Percentiles rank a stretch among this genome's conserved stretches.
Conservation (phyloP, 306 rosid genomes). For the Vachellia collinsii region DNA sequence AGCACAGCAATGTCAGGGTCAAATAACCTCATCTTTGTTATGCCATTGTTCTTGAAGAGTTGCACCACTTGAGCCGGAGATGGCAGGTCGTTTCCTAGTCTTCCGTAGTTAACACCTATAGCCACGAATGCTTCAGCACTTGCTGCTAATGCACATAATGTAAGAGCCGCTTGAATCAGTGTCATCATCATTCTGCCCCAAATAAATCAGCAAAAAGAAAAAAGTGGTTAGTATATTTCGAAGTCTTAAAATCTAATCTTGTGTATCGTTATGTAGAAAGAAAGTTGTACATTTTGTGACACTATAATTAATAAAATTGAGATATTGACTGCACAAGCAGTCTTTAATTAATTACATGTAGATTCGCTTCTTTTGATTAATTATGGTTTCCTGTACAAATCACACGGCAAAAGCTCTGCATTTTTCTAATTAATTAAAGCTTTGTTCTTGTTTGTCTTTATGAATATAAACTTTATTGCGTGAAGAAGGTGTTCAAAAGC, state of each 20-base stretch:
- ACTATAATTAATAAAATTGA: not conserved
- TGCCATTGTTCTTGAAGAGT: slow-evolving; percentile 18
- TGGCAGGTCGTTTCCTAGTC: slow-evolving; percentile 40
- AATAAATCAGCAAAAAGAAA: not conserved
- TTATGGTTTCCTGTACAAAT: not conserved
- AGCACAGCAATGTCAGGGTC: slow-evolving; percentile 22
- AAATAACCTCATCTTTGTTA: slow-evolving; percentile 35
- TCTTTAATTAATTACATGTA: not conserved
- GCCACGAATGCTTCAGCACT: not conserved
- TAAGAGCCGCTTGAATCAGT: not conserved
- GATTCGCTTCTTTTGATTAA: not conserved
- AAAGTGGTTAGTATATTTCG: not conserved
- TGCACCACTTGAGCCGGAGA: slow-evolving; percentile 24
- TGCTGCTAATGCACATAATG: not conserved
- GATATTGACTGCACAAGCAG: not conserved
- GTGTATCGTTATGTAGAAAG: too few species aligned
- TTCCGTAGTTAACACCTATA: slow-evolving; percentile 40
- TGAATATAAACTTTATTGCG: not conserved
- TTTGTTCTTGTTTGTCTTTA: not conserved
- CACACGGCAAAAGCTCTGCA: not conserved
- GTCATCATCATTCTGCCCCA: not conserved
- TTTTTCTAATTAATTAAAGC: not conserved
- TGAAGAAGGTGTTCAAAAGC: not conserved
- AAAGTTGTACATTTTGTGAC: not conserved
- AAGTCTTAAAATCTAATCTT: too few species aligned